These are phyloP conservation scores for Setaria italica DNA, from an alignment of 202 grass and related monocot genomes.

Conservation along the genomic window DNA sequence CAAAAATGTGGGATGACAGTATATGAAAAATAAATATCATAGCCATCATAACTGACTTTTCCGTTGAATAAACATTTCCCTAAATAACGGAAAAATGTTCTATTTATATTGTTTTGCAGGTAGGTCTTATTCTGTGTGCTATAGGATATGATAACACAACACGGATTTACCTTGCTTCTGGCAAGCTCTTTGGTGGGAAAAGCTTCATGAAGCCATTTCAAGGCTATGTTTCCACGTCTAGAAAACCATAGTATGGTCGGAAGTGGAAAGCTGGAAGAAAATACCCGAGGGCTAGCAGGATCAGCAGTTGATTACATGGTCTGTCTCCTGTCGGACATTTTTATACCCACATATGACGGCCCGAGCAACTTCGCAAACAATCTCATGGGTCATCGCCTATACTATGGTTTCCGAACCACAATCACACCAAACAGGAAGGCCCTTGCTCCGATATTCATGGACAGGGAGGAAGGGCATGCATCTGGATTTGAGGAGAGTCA, in stretches of 20 bases:
- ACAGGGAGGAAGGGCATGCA: slow-evolving; percentile 62
- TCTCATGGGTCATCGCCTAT: slow-evolving; percentile 87
- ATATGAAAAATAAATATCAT: slow-evolving; percentile 14
- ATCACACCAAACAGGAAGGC: slow-evolving; percentile 79
- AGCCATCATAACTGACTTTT: background rate
- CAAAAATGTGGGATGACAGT: background rate
- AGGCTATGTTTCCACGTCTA: slow-evolving; percentile 66
- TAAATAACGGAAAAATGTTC: slow-evolving; percentile 1
- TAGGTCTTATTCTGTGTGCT: slow-evolving; percentile 59
- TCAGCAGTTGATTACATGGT: slow-evolving; percentile 99
- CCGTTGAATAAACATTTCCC: background rate
- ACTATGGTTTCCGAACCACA: slow-evolving; percentile 85
- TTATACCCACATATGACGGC: slow-evolving; percentile 84
- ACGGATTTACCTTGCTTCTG: slow-evolving; percentile 68
- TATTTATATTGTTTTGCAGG: slow-evolving; percentile 37
- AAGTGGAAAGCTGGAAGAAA: slow-evolving; percentile 77
- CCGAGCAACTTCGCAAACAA: slow-evolving; percentile 98
- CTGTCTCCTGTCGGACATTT: slow-evolving; percentile 93
- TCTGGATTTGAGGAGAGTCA: slow-evolving; percentile 74
- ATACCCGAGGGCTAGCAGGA: slow-evolving; percentile 65
- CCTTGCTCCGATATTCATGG: slow-evolving; percentile 79
- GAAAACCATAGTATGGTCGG: slow-evolving; percentile 70
- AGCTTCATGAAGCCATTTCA: slow-evolving; percentile 73
- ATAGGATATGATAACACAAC: slow-evolving; percentile 67
- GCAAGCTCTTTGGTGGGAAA: slow-evolving; percentile 64